Percentiles rank a stretch among this genome's conserved stretches.
Evolutionary conservation across 2,329 filamentous ascomycete species (phyloP).

Genomic region (Curvularia sp.): DNA sequence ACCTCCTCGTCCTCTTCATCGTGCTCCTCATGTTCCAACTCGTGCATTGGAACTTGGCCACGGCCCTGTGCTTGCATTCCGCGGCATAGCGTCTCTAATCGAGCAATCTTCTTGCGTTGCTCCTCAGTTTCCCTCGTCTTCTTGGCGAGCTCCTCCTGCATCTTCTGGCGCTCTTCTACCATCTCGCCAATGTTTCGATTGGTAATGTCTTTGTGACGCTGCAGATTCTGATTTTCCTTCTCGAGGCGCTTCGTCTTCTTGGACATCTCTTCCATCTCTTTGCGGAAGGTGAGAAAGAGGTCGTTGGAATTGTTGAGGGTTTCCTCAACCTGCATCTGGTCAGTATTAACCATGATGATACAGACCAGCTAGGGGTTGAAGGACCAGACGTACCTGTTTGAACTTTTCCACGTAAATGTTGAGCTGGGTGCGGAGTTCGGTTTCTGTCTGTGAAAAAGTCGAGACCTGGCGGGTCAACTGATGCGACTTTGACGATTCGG

Average conservation of each 20-base stretch:
- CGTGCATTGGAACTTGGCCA: constrained; percentile 65
- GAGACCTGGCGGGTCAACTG: constrained; percentile 91
- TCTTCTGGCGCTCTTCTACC: constrained; percentile 87
- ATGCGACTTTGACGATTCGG: constrained; percentile 78
- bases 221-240: constrained; percentile 91
- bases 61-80: constrained; percentile 96
- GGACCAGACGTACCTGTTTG: constrained; percentile 77
- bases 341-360: constrained; percentile 54
- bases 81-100: constrained; percentile 91
- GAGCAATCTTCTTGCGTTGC: constrained; percentile 83
- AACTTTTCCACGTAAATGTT: constrained; percentile 99
- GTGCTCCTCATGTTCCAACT: constrained; percentile 48
- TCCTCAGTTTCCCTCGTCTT: constrained; percentile 78
- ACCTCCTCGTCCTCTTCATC: constrained; percentile 64
- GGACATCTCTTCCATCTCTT: constrained; percentile 99
- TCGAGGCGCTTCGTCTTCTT: constrained; percentile 98
- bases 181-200: constrained; percentile 96
- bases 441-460: constrained; percentile 94
- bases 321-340: constrained; percentile 85
- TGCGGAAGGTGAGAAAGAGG: constrained; percentile 92
- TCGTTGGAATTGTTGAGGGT: constrained; percentile 99
- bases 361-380: constrained; percentile 30
- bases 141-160: constrained; percentile 75
- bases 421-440: constrained; percentile 89
- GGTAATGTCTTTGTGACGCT: constrained; percentile 90